Conservation (phyloP, 257 asterid species). For the Capsicum pubescens region DNA sequence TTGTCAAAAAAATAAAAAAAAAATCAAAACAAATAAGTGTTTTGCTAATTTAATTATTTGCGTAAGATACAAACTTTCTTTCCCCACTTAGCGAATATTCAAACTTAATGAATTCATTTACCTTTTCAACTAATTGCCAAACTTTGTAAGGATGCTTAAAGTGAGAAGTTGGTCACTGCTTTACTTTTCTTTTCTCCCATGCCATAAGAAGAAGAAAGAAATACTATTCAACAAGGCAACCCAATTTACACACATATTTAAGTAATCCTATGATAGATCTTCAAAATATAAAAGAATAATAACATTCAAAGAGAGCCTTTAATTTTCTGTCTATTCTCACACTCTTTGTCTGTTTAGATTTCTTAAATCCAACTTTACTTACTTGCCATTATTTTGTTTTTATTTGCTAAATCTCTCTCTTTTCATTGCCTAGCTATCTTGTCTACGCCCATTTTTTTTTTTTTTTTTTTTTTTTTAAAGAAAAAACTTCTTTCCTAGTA, state of each 20-base stretch:
- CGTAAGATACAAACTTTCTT: slow-evolving; percentile 23
- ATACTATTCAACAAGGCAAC: slow-evolving; percentile 12
- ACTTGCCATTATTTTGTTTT: background rate
- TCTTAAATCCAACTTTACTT: background rate
- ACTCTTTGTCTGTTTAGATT: slow-evolving; percentile 35
- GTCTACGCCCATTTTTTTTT: background rate
- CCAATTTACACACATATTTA: background rate
- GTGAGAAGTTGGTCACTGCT: slow-evolving; percentile 46
- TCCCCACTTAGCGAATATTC: background rate
- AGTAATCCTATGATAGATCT: background rate
- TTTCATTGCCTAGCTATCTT: slow-evolving; percentile 13
- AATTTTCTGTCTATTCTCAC: background rate
- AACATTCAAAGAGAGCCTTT: slow-evolving; percentile 32
- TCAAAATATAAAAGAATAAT: background rate
- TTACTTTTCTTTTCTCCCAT: slow-evolving; percentile 39
- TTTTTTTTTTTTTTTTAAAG: background rate
- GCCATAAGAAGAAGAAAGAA: background rate
- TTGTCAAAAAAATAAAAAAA: too few species aligned
- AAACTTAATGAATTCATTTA: background rate
- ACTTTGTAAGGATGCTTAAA: slow-evolving; percentile 41
- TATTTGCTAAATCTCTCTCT: background rate
- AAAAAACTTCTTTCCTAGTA: background rate
- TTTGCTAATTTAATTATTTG: background rate
- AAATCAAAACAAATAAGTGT: too few species aligned
- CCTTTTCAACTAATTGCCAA: slow-evolving; percentile 26